Evolutionary conservation across 331 rosid species (phyloP).

Genomic region (Pyracantha coccinea): DNA sequence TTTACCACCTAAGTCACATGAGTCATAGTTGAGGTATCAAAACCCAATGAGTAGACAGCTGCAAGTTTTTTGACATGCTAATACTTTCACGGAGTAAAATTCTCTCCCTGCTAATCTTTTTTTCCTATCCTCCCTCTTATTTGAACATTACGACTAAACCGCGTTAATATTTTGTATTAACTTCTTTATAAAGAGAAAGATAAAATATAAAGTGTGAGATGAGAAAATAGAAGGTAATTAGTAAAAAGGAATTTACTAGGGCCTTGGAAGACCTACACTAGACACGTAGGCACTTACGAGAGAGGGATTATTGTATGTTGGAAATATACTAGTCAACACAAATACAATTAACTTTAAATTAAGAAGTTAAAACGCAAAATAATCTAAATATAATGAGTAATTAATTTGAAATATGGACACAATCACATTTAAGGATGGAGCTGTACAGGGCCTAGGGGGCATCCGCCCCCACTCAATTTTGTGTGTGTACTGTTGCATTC

Average conservation of each 20-base stretch:
- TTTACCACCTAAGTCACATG: not conserved
- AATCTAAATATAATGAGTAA: too few species aligned
- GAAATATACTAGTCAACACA: not conserved
- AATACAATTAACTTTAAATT: not conserved
- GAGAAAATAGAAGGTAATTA: too few species aligned
- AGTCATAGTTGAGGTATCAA: conserved; percentile 3
- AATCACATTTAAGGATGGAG: too few species aligned
- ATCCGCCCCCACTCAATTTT: too few species aligned
- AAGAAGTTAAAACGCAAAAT: too few species aligned
- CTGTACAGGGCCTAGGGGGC: too few species aligned
- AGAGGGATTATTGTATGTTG: not conserved
- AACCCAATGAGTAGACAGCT: not conserved
- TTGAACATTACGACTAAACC: not conserved
- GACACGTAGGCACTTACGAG: not conserved
- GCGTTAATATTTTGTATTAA: fast-evolving
- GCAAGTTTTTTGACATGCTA: not conserved
- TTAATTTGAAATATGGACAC: too few species aligned
- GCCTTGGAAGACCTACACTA: not conserved
- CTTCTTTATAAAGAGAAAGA: too few species aligned
- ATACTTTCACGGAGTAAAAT: not conserved
- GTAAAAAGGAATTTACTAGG: not conserved
- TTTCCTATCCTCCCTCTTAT: not conserved
- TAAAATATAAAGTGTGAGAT: too few species aligned
- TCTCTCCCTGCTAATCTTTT: not conserved
- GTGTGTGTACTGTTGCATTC: too few species aligned